Evolutionary conservation across 176 grass and related monocot species (phyloP), one percentile per base, ranked within the genome.

Genomic region (Puya raimondii): DNA sequence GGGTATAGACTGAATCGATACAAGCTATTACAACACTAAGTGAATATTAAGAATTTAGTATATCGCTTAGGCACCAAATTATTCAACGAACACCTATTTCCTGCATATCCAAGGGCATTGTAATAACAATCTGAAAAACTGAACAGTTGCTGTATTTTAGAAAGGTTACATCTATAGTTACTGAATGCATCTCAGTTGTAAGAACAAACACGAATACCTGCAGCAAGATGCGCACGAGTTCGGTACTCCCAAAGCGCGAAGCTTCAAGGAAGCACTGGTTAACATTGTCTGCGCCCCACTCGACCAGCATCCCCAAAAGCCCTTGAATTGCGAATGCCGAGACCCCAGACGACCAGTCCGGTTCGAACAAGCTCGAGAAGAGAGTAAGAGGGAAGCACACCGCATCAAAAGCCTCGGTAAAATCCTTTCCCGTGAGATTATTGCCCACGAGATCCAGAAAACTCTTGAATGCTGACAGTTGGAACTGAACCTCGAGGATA

Each of bases 261-360:
- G 94, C 89, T 87, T 99, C 94, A 75, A 99, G 86, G 83, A 99
- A 93, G 72, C 94, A 99, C 79, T 93, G 87, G 72, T 93, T 99
- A 56, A 99, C 94, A 84, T 99, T 99, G 63, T 99, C 94, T 52
- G 94, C 94, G 6, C 94, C 94, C 6, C 89, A 89, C 79, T 99
- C 94, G 47, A 99, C 94, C 72, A 99, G 81, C 78, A 99, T 76
- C 51, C 91, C 94, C 56, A 99, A 80, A 17, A 99, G 80, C 11
- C 89, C 89, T 64, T 93, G 86, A 79, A 99, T 78, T 56, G 84
- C 87, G 63, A 75, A 63, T 67, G 86, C 87, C 1, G 86, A 93
- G 61, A 85, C 83, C 29, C 89, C 89, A 65, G 84, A 88, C 51
- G 84, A 82, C 94, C 93, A 97, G 23, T 81, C 93, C 78, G 80